Evolutionary conservation across 345 rosid species (phyloP), one percentile per base, ranked within the genome.

Genomic region (Durio zibethinus): DNA sequence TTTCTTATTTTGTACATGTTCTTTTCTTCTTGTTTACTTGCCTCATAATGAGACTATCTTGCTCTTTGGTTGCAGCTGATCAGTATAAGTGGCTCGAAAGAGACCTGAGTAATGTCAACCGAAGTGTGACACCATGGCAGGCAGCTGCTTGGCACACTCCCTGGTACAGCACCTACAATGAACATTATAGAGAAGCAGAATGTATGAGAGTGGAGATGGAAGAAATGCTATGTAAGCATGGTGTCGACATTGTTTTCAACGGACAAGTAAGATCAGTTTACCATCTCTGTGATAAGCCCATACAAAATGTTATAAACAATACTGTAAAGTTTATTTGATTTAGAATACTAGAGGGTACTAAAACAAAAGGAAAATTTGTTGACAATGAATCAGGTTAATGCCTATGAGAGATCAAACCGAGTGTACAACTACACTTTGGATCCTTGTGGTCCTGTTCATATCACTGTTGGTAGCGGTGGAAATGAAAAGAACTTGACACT

Each of bases 381-480:
- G 69, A 69, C 23, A 77, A 71, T 65, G 25, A 66, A 73, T 63
- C 86, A 94, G 98, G 94, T 94, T 74, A 89, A 94, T 85, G 97
- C 94, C 16, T 95, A 95, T 53, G 99, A 95, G 86, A 93, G 99
- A 71, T 90, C 98, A 45, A 95, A 95, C 82, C 86, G 97, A 66
- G 91, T 93, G 42, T 95, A 90, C 80, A 89, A 91, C 86, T 95
- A 95, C 85, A 76, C 79, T 0, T 79, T 93, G 75, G 98, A 95
- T 90, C 93, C 89, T 18, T 92, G 93, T 79, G 98, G 96, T 15
- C 94, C 93, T 2, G 85, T 93, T 47, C 87, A 92, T 81, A 88
- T 95, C 71, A 80, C 90, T 0, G 86, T 88, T 14, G 99, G 99
- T 66, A 90, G 85, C 80, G 98, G 99, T 57, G 99, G 98, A 64